These are phyloP conservation scores for Medicago ruthenica DNA, from an alignment of 306 rosid species.

Conservation along the genomic window DNA sequence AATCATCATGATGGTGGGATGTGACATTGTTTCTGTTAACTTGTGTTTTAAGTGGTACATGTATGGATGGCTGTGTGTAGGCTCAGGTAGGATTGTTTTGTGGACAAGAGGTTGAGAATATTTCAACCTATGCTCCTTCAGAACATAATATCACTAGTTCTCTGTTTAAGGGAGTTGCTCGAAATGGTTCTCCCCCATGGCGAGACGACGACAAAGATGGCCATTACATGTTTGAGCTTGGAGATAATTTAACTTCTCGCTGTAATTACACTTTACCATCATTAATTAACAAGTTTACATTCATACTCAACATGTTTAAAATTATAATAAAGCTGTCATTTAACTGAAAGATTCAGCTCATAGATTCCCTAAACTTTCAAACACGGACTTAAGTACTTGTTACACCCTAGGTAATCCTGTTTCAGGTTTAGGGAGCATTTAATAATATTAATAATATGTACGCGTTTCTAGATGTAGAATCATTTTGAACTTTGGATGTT, in stretches of 20 bases:
- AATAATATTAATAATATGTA: neutral
- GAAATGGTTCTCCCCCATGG: constrained; percentile 96
- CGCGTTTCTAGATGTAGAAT: neutral
- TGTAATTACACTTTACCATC: constrained; percentile 87
- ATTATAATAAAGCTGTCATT: neutral
- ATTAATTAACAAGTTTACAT: constrained; percentile 46
- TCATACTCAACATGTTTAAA: neutral
- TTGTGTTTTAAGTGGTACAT: constrained; percentile 62
- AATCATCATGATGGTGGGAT: constrained; percentile 35
- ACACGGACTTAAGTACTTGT: neutral
- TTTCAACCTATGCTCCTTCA: constrained; percentile 85
- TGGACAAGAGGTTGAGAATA: constrained; percentile 93
- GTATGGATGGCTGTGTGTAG: constrained; percentile 96
- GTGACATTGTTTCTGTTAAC: constrained; percentile 28
- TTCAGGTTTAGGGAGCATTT: constrained; percentile 3
- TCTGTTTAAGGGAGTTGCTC: constrained; percentile 83
- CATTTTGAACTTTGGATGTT: neutral
- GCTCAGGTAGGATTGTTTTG: constrained; percentile 99
- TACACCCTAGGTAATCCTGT: neutral
- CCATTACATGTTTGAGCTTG: constrained; percentile 97
- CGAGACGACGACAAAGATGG: constrained; percentile 99
- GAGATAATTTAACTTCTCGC: constrained; percentile 99
- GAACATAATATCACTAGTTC: constrained; percentile 74
- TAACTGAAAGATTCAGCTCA: neutral
- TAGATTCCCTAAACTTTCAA: neutral